A percentile compares a stretch with the other conserved stretches of the same genome.
phyloP scores from a whole-genome alignment of 2,329 filamentous ascomycete species.

The Beauveria sp. region DNA sequence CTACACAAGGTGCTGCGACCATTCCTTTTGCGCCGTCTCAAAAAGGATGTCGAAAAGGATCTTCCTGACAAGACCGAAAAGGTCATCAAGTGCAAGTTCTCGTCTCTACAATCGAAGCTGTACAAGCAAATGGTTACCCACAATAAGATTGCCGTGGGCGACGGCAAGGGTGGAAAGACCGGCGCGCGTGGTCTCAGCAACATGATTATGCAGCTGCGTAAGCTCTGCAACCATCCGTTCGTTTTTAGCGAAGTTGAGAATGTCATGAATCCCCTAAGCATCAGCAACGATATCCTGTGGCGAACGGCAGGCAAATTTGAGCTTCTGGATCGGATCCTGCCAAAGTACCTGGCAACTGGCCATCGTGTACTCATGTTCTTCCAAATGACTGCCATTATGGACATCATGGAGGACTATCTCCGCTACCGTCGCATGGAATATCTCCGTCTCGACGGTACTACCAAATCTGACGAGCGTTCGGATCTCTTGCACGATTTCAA shows the following conservation, averaged over 20 bases:
- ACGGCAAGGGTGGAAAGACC: constrained; percentile 92
- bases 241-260: constrained; percentile 98
- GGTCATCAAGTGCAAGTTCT: constrained; percentile 99
- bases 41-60: constrained; percentile 99
- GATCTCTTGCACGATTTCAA: constrained; percentile 88
- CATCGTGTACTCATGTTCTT: constrained; percentile 99
- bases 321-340: constrained; percentile 81
- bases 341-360: constrained; percentile 84
- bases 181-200: constrained; percentile 93
- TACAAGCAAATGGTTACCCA: constrained; percentile 97
- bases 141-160: constrained; percentile 89
- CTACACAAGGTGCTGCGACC: constrained; percentile 95
- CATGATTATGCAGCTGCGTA: constrained; percentile 99
- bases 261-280: constrained; percentile 85
- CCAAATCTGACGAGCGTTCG: constrained; percentile 94
- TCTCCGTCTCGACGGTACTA: constrained; percentile 89
- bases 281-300: constrained; percentile 92
- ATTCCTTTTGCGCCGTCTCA: constrained; percentile 94
- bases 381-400: constrained; percentile 99
- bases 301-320: constrained; percentile 96
- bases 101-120: constrained; percentile 81
- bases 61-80: constrained; percentile 98
- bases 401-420: constrained; percentile 99
- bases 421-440: constrained; percentile 78
- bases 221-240: constrained; percentile 98